Percentiles rank a stretch among this genome's conserved stretches.
phyloP scores from a whole-genome alignment of 495 filamentous ascomycete genomes.

The Tuber umbilicatum region DNA sequence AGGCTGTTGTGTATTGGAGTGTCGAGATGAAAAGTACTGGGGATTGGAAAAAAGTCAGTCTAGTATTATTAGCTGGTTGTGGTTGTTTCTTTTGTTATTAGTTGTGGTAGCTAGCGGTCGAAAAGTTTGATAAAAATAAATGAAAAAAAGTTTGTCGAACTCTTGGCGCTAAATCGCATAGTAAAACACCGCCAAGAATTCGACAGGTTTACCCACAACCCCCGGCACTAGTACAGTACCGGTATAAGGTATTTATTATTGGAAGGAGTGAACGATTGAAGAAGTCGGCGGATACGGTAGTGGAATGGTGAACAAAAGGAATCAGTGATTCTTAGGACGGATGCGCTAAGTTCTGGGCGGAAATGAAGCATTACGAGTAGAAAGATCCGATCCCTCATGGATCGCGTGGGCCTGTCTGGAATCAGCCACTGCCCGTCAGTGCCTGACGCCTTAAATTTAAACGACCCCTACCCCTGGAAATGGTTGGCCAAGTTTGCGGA shows the following conservation, averaged over 20 bases:
- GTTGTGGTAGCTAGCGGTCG: no score
- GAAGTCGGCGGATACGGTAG: background rate
- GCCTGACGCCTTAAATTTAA: background rate
- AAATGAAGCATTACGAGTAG: background rate
- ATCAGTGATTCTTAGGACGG: background rate
- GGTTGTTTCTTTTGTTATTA: no score
- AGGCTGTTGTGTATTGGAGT: background rate
- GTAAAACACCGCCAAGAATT: no score
- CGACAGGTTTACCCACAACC: no score
- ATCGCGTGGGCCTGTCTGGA: background rate
- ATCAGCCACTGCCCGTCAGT: conserved; percentile 4
- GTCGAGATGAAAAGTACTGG: background rate
- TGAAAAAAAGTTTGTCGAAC: no score
- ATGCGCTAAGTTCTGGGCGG: background rate
- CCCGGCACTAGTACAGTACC: no score
- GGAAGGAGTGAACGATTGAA: background rate
- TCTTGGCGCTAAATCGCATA: no score
- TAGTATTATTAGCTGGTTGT: no score
- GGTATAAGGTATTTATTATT: background rate
- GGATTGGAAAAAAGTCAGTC: no score
- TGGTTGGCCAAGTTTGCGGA: background rate
- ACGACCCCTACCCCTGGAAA: background rate
- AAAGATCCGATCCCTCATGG: background rate
- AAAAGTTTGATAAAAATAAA: no score
- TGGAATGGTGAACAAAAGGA: background rate